phyloP scores from a whole-genome alignment of 1,139 yeast genomes.

The Yarrowia galli region DNA sequence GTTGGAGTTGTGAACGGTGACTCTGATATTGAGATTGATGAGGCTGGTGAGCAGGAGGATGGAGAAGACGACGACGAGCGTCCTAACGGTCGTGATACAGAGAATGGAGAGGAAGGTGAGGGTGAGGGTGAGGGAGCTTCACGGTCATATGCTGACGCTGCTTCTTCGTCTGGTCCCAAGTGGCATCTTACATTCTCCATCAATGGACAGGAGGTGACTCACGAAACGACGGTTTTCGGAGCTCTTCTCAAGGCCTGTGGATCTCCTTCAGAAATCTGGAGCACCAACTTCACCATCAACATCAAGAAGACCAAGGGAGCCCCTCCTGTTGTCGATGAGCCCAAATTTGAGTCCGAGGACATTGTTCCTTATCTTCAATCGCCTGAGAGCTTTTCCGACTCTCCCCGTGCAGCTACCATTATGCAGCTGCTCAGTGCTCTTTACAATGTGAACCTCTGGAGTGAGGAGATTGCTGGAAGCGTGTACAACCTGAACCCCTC shows the following conservation, averaged over 20 bases:
- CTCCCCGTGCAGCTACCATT: constrained; percentile 58
- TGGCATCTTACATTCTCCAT: constrained; percentile 67
- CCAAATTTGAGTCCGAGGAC: constrained; percentile 49
- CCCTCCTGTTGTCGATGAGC: constrained; percentile 42
- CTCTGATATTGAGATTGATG: constrained; percentile 29
- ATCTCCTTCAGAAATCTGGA: constrained; percentile 52
- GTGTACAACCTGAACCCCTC: constrained; percentile 38
- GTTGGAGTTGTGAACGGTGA: constrained; percentile 13
- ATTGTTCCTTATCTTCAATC: constrained; percentile 46
- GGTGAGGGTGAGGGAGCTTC: constrained; percentile 38
- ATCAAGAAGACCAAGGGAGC: constrained; percentile 57
- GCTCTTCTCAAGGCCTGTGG: constrained; percentile 57
- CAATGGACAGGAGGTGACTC: constrained; percentile 67
- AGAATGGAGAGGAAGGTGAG: constrained; percentile 30
- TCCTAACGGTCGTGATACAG: constrained; percentile 31
- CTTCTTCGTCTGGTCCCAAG: constrained; percentile 44
- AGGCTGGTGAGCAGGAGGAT: not conserved
- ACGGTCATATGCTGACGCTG: constrained; percentile 39
- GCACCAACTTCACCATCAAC: constrained; percentile 60
- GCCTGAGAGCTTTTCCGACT: constrained; percentile 53
- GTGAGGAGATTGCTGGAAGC: constrained; percentile 45
- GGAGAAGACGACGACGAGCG: constrained; percentile 1
- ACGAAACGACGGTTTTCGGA: constrained; percentile 79
- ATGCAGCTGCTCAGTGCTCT: constrained; percentile 64
- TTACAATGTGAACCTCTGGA: constrained; percentile 56